Evolutionary conservation across 352 stramenopile genomes (phyloP), one percentile per base, ranked within the genome.

Genomic region (Phytophthora colocasiae): DNA sequence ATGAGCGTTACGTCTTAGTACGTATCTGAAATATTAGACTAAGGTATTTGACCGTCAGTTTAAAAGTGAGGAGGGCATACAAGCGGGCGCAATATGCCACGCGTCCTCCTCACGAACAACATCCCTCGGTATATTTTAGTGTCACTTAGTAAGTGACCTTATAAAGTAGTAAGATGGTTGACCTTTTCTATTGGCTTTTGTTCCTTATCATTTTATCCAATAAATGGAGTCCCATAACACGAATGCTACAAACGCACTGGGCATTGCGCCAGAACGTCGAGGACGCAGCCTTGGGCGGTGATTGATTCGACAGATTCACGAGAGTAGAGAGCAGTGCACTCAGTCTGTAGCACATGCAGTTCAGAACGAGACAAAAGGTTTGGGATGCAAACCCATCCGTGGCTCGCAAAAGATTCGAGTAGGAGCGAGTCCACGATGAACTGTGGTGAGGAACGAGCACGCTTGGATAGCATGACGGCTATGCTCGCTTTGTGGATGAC

Each of bases 211-310:
- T n/a, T n/a, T n/a, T n/a, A n/a, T n/a, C n/a, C n/a, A n/a, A n/a
- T n/a, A n/a, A n/a, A n/a, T n/a, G n/a, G n/a, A n/a, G n/a, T n/a
- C n/a, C n/a, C n/a, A n/a, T n/a, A n/a, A n/a, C n/a, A n/a, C n/a
- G 45, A 26, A 57, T 22, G 48, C 15, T 52, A 31, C 1, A 36
- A 41, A 71, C 70, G 24, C 46, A 90, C 79, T 34, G 80, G 82
- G 69, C 56, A 84, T 4, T 83, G 61, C n/a, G 78, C 75, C 67
- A 91, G 77, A 17, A 80, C 54, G 36, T 91, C 82, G 17, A 91
- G 27, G n/a, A 91, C 80, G 41, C 82, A 91, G 29, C 82, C 82
- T n/a, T 73, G 63, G 4, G 49, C 41, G 26, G 52, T 41, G 17
- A 79, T 59, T 31, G 39, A 47, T 29, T 66, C 59, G 14, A 43